Evolutionary conservation across 2,329 filamentous ascomycete species (phyloP).

Genomic region (Fusarium albosuccineum): DNA sequence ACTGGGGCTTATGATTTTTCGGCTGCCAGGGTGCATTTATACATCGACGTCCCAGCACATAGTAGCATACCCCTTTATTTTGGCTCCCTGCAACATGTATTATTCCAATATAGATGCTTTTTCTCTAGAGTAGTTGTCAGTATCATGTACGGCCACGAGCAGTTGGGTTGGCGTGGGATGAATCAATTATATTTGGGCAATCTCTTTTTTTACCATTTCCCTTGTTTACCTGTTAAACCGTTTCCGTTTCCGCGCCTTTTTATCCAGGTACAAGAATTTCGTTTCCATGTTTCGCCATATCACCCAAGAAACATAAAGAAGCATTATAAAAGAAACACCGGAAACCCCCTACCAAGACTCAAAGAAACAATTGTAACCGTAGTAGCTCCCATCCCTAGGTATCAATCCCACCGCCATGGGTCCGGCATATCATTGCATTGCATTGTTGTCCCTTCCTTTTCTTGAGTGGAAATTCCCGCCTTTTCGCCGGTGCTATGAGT

Average conservation of each 20-base stretch:
- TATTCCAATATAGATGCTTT: conserved; percentile 27
- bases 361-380: conserved; percentile 21
- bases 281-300: conserved; percentile 23
- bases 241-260: conserved; percentile 3
- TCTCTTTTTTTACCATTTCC: conserved; percentile 20
- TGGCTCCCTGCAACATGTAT: conserved; percentile 12
- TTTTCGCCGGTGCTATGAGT: conserved; percentile 46
- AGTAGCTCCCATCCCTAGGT: conserved; percentile 18
- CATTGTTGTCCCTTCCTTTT: conserved; percentile 29
- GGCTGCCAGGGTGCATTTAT: conserved; percentile 6
- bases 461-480: conserved; percentile 31
- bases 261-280: conserved; percentile 13
- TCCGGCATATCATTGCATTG: conserved; percentile 19
- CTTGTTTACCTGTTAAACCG: conserved; percentile 7
- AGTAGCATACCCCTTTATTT: conserved; percentile 24
- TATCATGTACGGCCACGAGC: conserved; percentile 18
- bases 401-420: conserved; percentile 28
- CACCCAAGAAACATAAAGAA: neutral
- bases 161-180: conserved; percentile 3
- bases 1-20: conserved; percentile 30
- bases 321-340: conserved; percentile 2
- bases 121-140: neutral
- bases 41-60: conserved; percentile 3
- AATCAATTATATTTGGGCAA: conserved; percentile 27
- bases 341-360: neutral